These are phyloP conservation scores for Rutidosis leptorrhynchoides DNA, from an alignment of 129 eudicot genomes.

Conservation along the genomic window DNA sequence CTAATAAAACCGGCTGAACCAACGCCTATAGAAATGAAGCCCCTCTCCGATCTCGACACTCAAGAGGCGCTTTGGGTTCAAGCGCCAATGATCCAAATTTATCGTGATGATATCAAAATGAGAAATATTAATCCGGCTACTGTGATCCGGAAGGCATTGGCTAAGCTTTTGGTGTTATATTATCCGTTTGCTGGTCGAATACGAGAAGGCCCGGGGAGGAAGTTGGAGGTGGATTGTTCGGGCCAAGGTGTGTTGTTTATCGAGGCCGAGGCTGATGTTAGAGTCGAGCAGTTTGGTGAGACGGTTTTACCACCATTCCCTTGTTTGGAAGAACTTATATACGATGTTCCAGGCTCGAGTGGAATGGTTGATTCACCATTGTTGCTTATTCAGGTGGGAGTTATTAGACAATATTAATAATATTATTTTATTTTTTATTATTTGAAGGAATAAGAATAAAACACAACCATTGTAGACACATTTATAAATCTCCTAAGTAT, in stretches of 20 bases:
- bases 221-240: slow-evolving; percentile 36
- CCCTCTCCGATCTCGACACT: slow-evolving; percentile 30
- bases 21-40: slow-evolving; percentile 31
- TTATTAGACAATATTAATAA: background rate
- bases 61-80: slow-evolving; percentile 25
- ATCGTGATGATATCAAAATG: slow-evolving; percentile 3
- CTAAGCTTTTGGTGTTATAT: slow-evolving; percentile 34
- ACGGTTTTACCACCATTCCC: slow-evolving; percentile 17
- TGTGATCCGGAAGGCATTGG: slow-evolving; percentile 29
- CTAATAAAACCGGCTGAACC: slow-evolving; percentile 26
- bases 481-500: no score
- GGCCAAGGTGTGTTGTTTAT: slow-evolving; percentile 41
- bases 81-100: slow-evolving; percentile 21
- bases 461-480: no score
- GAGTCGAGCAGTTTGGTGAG: slow-evolving; percentile 22
- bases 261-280: slow-evolving; percentile 38
- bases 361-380: background rate
- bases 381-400: slow-evolving; percentile 5
- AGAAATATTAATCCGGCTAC: slow-evolving; percentile 16
- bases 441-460: background rate
- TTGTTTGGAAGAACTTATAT: slow-evolving; percentile 28
- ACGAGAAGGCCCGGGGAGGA: slow-evolving; percentile 13
- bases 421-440: background rate
- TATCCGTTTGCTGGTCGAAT: slow-evolving; percentile 45
- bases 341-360: slow-evolving; percentile 13